These are phyloP conservation scores for Phytophthora pinifolia DNA, from an alignment of 352 stramenopile species.

Conservation along the genomic window DNA sequence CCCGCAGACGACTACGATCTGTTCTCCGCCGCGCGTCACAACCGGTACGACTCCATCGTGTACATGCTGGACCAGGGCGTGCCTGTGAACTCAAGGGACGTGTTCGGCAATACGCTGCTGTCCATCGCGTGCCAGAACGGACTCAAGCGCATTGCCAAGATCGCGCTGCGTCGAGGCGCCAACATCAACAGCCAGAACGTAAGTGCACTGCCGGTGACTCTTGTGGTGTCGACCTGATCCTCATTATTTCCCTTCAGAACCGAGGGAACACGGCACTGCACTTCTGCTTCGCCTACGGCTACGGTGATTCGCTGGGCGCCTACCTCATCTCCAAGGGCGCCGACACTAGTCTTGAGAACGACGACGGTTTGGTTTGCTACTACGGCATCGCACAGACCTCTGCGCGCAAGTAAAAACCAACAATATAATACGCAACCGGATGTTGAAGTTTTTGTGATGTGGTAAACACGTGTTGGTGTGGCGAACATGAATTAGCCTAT, in stretches of 20 bases:
- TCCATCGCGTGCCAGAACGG: conserved; percentile 91
- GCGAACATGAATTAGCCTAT: too few relatives aligned
- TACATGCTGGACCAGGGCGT: conserved; percentile 88
- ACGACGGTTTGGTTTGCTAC: conserved; percentile 64
- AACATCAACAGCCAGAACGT: conserved; percentile 90
- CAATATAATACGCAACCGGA: not conserved
- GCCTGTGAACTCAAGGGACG: conserved; percentile 72
- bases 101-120: conserved; percentile 86
- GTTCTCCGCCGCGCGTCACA: conserved; percentile 86
- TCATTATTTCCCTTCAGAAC: conserved; percentile 30
- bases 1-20: conserved; percentile 68
- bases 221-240: not conserved
- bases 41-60: conserved; percentile 80
- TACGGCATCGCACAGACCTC: conserved; percentile 51
- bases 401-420: conserved; percentile 29
- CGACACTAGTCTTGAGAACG: conserved; percentile 68
- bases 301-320: conserved; percentile 81
- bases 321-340: conserved; percentile 91
- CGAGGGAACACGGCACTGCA: conserved; percentile 90
- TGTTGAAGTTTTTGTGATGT: conserved; percentile 3
- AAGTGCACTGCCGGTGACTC: conserved; percentile 12
- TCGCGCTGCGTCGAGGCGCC: conserved; percentile 75
- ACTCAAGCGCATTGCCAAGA: conserved; percentile 88
- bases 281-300: conserved; percentile 91
- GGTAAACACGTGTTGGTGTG: not conserved